phyloP scores from a whole-genome alignment of 2,329 filamentous ascomycete species.

The Colletotrichum simmondsii region DNA sequence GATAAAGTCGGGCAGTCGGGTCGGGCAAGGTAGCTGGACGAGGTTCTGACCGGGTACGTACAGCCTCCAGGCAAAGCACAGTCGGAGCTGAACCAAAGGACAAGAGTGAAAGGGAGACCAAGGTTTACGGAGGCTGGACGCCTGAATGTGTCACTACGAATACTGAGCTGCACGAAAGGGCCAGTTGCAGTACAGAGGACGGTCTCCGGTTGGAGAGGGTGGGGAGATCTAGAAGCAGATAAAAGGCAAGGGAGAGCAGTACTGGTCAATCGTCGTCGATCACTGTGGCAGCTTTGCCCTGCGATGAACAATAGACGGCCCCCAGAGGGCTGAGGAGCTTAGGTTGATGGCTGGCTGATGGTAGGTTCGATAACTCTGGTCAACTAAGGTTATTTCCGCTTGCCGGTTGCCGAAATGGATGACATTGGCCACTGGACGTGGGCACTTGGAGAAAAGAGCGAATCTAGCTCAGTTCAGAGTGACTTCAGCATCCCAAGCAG shows the following conservation, averaged over 20 bases:
- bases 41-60: constrained; percentile 10
- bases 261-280: constrained; percentile 8
- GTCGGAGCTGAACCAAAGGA: constrained; percentile 13
- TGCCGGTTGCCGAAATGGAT: constrained; percentile 21
- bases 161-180: constrained; percentile 3
- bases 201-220: constrained; percentile 4
- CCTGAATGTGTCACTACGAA: background rate
- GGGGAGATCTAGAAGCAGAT: constrained; percentile 1
- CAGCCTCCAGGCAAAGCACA: background rate
- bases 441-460: background rate
- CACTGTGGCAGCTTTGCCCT: background rate
- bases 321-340: background rate
- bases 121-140: background rate
- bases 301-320: background rate
- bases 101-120: constrained; percentile 1
- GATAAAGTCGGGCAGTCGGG: background rate
- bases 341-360: constrained; percentile 10
- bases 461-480: background rate
- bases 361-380: constrained; percentile 16
- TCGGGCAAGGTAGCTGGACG: background rate
- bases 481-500: constrained; percentile 6
- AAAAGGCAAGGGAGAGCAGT: constrained; percentile 2
- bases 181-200: constrained; percentile 1
- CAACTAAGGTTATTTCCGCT: constrained; percentile 26
- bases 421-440: constrained; percentile 3